Conservation (phyloP, 164 flowering plant genomes). For the Magnolia officinalis region DNA sequence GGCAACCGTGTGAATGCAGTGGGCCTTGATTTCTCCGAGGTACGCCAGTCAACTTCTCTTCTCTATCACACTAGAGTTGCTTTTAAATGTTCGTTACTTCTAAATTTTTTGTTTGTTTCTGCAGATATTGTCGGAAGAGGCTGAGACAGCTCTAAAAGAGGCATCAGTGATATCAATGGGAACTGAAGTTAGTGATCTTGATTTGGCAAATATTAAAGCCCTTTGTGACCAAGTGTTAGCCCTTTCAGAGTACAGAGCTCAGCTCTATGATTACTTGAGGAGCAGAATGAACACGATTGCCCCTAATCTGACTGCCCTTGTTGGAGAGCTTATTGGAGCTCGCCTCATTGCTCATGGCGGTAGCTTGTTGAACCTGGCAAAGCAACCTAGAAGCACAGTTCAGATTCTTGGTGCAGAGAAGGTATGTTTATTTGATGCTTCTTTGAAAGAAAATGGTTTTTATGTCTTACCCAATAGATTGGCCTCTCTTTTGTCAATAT, state of each 20-base stretch:
- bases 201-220: conserved; percentile 72
- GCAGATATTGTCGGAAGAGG: conserved; percentile 70
- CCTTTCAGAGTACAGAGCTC: conserved; percentile 83
- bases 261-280: conserved; percentile 75
- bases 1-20: conserved; percentile 82
- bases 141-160: conserved; percentile 77
- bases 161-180: conserved; percentile 94
- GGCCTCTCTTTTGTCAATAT: too few relatives aligned
- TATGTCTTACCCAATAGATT: too few relatives aligned
- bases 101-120: neutral
- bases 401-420: conserved; percentile 97
- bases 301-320: conserved; percentile 85
- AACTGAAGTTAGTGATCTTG: conserved; percentile 86
- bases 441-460: neutral
- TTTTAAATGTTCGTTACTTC: neutral
- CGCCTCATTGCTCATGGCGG: conserved; percentile 95
- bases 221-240: conserved; percentile 82
- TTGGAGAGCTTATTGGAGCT: conserved; percentile 95
- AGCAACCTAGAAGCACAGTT: conserved; percentile 91
- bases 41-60: conserved; percentile 8
- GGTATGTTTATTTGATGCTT: conserved; percentile 7
- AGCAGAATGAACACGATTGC: conserved; percentile 90
- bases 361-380: conserved; percentile 84
- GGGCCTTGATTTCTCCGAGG: conserved; percentile 89
- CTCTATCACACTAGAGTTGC: neutral